Percentiles rank a stretch among this genome's conserved stretches.
Conservation (phyloP, 179 eudicot species). For the Corrigiola litoralis region DNA sequence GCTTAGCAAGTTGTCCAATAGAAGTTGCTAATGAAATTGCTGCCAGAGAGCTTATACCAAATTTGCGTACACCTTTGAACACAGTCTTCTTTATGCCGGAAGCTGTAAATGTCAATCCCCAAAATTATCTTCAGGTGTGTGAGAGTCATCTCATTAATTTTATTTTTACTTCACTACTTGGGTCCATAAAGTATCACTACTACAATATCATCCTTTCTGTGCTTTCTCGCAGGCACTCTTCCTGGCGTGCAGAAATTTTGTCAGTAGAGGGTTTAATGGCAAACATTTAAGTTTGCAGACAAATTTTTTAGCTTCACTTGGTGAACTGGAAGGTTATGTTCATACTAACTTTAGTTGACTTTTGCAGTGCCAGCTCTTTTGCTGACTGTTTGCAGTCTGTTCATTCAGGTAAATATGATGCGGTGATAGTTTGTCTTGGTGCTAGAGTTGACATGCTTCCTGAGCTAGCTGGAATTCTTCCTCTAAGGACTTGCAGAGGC, state of each 20-base stretch:
- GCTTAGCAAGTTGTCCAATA: conserved; percentile 68
- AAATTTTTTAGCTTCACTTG: conserved; percentile 46
- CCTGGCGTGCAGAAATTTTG: conserved; percentile 61
- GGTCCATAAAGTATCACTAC: not conserved
- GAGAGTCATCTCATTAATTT: conserved; percentile 5
- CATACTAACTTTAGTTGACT: conserved; percentile 2
- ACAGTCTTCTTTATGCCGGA: conserved; percentile 85
- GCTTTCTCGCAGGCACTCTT: conserved; percentile 59
- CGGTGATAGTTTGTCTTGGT: conserved; percentile 83
- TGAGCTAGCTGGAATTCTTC: conserved; percentile 75
- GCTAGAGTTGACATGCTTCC: conserved; percentile 76
- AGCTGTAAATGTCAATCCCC: conserved; percentile 81
- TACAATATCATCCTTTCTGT: not conserved
- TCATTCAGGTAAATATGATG: conserved; percentile 67
- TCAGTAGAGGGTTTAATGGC: conserved; percentile 27
- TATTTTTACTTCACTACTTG: not conserved
- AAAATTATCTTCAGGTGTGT: conserved; percentile 73
- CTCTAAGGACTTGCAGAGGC: conserved; percentile 93
- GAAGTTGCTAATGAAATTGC: conserved; percentile 50
- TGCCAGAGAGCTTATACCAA: conserved; percentile 64
- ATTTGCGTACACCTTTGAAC: conserved; percentile 58
- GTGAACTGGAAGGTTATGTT: conserved; percentile 54
- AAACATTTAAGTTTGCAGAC: conserved; percentile 50
- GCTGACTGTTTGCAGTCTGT: conserved; percentile 10
- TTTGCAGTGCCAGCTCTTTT: not conserved